Evolutionary conservation across 2,329 filamentous ascomycete species (phyloP), one percentile per base, ranked within the genome.

Genomic region (Diplodia sapinea): DNA sequence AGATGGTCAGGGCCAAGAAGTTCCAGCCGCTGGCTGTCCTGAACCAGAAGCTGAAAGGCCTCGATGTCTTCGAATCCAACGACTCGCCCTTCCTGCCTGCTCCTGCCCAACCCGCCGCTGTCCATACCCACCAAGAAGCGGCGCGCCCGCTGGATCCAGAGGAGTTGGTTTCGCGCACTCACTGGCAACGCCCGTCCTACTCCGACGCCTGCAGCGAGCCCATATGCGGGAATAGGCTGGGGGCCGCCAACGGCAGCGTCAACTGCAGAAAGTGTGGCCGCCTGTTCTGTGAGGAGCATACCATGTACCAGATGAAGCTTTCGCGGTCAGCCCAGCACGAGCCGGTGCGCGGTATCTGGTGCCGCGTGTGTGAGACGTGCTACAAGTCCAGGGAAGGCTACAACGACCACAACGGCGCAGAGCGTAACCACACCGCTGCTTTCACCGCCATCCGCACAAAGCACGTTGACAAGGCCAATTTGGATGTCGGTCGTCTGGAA

Each of bases 271-370:
- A 94, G 70, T 99, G 95, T 74, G 95, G 95, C 7, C 90, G 90
- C 73, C 82, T 99, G 50, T 99, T 98, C 77, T 99, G 95, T 79
- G 95, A 98, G 75, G 92, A 94, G 73, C 95, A 99, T 78, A 98
- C 95, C 64, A 97, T 99, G 94, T 99, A 98, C 76, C 94, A 99
- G 82, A 98, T 98, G 91, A 97, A 96, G 82, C 84, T 99, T 12
- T 97, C 94, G 9, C 86, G 94, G 66, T 91, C 93, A 36, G 95
- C 95, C 4, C 87, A 89, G 68, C 93, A 97, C 79, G 95, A 99
- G 71, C 94, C 95, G 0, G 88, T 95, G 1, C 85, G 94, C 70
- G 95, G 95, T 8, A 87, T 92, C 72, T 99, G 95, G 95, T 96
- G 92, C 73, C 84, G 95, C 63, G 94, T 98, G 1, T 99, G 95